Evolutionary conservation across 441 rosid genomes (phyloP), one percentile per base, ranked within the genome.

Genomic region (Erysimum cheiri): DNA sequence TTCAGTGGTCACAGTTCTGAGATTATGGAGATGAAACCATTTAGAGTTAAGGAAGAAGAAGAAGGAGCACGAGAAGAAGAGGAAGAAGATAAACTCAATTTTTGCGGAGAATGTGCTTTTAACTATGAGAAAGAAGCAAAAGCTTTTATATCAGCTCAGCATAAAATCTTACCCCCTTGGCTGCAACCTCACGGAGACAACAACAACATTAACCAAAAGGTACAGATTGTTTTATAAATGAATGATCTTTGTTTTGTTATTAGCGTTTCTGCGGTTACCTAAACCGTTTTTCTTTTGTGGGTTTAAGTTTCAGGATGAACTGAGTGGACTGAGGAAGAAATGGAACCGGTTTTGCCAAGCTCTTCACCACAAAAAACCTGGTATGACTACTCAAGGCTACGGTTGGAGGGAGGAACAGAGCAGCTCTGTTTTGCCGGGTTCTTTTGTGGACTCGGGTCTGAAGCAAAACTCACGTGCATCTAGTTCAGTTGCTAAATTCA

Each of bases 51-150:
- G 54, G 88, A 85, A 43, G 89, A 84, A 54, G 75, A 55, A 66
- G 72, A 39, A 39, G 70, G 44, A 56, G 24, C 12, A 46, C 54
- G 50, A 13, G 58, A 60, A 58, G 82, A 81, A 54, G 87, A 85
- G 35, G 90, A 82, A 37, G 75, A 80, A 72, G 85, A 85, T 12
- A 77, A 78, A 76, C 82, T 88, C 53, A 79, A 43, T 43, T 87
- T 87, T 77, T 93, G 98, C 37, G 81, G 82, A 46, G 90, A 93
- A 77, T 93, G 98, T 85, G 80, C 78, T 64, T 87, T 81, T 29
- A 85, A 81, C 60, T 93, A 81, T 55, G 91, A 88, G 69, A 85
- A 84, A 70, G 98, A 93, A 85, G 91, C 88, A 53, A 87, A 82
- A 46, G 31, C 78, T 2, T 76, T 84, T 48, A 86, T 84, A 64